phyloP scores from a whole-genome alignment of 2,329 filamentous ascomycete species.

The Pseudonectria foliicola region DNA sequence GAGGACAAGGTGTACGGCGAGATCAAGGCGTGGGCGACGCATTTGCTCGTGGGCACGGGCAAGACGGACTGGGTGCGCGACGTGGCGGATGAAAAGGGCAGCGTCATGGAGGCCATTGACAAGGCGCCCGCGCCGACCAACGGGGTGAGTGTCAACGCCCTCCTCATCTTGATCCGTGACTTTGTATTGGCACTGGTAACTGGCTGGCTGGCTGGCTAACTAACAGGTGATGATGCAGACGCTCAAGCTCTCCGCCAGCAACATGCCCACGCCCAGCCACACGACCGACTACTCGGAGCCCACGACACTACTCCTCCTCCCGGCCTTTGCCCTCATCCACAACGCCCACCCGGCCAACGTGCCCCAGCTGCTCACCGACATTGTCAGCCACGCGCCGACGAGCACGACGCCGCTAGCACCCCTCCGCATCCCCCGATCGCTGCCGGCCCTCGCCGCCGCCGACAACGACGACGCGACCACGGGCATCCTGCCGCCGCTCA shows the following conservation, averaged over 20 bases:
- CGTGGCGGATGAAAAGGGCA: conserved; percentile 80
- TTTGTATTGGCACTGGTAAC: neutral
- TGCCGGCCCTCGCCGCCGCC: conserved; percentile 24
- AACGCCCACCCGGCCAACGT: conserved; percentile 73
- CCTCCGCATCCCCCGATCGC: conserved; percentile 29
- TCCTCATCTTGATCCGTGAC: neutral
- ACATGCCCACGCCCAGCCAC: conserved; percentile 74
- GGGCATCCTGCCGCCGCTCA: conserved; percentile 25
- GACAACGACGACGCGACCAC: conserved; percentile 22
- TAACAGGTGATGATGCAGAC: conserved; percentile 40
- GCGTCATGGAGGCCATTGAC: conserved; percentile 70
- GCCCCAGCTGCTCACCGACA: conserved; percentile 60
- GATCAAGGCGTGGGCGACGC: conserved; percentile 81
- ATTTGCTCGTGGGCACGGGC: conserved; percentile 87
- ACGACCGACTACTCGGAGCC: conserved; percentile 56
- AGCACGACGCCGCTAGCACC: conserved; percentile 56
- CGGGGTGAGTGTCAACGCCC: conserved; percentile 61
- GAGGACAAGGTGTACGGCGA: conserved; percentile 75
- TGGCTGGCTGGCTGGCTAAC: neutral
- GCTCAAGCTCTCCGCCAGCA: conserved; percentile 86
- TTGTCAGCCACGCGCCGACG: conserved; percentile 67
- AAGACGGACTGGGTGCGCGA: conserved; percentile 92
- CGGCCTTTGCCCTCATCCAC: conserved; percentile 75
- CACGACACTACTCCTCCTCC: conserved; percentile 76
- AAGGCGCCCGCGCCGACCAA: conserved; percentile 53